These are phyloP conservation scores for Diaporthe capsici DNA, from an alignment of 2,329 filamentous ascomycete genomes.

Conservation along the genomic window DNA sequence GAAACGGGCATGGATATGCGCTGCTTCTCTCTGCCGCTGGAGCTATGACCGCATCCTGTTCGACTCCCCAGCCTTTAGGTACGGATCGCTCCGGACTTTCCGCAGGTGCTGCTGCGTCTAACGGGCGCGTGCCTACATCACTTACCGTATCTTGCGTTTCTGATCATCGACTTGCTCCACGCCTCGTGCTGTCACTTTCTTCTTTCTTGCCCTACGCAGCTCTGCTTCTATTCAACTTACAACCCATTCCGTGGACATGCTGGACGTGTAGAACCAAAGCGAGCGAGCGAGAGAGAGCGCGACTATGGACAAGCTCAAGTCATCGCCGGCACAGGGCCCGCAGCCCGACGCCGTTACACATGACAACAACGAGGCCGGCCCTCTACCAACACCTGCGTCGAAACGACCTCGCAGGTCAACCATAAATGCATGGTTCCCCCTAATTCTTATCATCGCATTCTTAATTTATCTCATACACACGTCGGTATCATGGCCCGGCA, in stretches of 20 bases:
- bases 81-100: background rate
- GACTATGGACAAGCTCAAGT: conserved; percentile 5
- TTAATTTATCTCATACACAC: background rate
- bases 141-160: background rate
- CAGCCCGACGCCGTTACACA: background rate
- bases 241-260: background rate
- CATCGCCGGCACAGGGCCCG: background rate
- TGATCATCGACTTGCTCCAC: background rate
- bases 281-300: background rate
- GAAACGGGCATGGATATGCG: conserved; percentile 11
- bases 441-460: background rate
- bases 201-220: background rate
- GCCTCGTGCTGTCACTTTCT: background rate
- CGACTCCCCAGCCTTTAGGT: background rate
- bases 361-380: conserved; percentile 3
- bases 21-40: background rate
- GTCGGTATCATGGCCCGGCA: background rate
- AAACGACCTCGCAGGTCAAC: background rate
- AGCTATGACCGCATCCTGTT: conserved; percentile 2
- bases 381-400: background rate
- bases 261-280: background rate
- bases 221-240: background rate
- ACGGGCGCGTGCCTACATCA: background rate
- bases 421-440: background rate
- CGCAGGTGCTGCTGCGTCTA: conserved; percentile 5